Conservation (phyloP, 2,329 filamentous ascomycete species). For the Aschersonia sp. region DNA sequence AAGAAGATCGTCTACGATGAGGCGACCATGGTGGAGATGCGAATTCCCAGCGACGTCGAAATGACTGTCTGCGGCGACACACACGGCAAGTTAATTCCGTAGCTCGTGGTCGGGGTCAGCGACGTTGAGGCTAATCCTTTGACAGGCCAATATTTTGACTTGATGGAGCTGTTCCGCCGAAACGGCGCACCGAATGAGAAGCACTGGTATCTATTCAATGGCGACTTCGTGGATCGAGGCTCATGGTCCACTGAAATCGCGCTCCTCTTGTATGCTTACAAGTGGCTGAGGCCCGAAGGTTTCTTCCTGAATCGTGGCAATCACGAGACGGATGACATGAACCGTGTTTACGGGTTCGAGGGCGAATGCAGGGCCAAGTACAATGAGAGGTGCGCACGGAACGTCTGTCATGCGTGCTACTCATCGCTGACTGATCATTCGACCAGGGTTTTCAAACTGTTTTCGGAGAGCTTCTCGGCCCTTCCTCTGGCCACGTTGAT, state of each 20-base stretch:
- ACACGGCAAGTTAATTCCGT: constrained; percentile 43
- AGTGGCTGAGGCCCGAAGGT: constrained; percentile 74
- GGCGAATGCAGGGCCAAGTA: constrained; percentile 98
- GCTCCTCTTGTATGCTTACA: constrained; percentile 85
- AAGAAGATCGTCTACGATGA: constrained; percentile 85
- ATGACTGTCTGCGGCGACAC: constrained; percentile 96
- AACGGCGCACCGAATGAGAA: constrained; percentile 76
- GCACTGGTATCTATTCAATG: constrained; percentile 94
- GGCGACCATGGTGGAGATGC: constrained; percentile 90
- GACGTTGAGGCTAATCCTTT: not conserved
- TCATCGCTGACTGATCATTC: not conserved
- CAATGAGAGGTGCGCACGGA: constrained; percentile 51
- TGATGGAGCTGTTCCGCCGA: constrained; percentile 87
- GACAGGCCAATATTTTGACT: constrained; percentile 86
- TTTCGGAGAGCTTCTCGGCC: constrained; percentile 95
- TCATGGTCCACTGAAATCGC: constrained; percentile 98
- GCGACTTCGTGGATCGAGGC: constrained; percentile 93
- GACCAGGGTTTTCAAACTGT: constrained; percentile 73
- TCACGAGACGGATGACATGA: constrained; percentile 99
- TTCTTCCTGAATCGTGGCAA: constrained; percentile 98
- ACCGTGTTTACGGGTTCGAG: constrained; percentile 94
- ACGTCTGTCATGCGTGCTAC: not conserved
- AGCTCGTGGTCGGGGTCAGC: not conserved
- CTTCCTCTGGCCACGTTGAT: constrained; percentile 84
- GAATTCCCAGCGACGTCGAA: constrained; percentile 60